A percentile compares a stretch with the other conserved stretches of the same genome.
Conservation (phyloP, 352 stramenopile genomes). For the Phytophthora tentaculata region DNA sequence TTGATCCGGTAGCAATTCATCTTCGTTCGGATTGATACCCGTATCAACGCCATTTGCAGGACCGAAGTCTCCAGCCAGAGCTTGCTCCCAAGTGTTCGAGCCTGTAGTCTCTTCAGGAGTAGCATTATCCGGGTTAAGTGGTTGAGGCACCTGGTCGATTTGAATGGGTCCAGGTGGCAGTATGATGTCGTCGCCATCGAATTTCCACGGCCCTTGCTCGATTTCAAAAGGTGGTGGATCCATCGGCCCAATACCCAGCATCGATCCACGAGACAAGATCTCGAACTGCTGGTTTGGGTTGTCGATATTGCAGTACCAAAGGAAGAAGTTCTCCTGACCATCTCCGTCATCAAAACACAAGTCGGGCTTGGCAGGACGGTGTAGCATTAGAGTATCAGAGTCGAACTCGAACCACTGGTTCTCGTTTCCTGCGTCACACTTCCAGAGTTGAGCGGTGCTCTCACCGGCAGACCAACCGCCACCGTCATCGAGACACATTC, state of each 20-base stretch:
- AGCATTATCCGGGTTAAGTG: background rate
- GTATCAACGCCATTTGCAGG: constrained; percentile 5
- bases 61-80: constrained; percentile 9
- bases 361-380: constrained; percentile 25
- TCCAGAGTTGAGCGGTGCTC: constrained; percentile 12
- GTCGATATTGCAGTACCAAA: constrained; percentile 22
- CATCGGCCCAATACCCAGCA: constrained; percentile 6
- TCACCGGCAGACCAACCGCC: constrained; percentile 10
- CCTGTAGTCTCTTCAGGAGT: background rate
- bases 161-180: background rate
- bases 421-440: constrained; percentile 26
- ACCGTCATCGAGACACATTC: constrained; percentile 40
- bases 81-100: constrained; percentile 1
- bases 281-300: constrained; percentile 35
- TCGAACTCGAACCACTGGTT: constrained; percentile 41
- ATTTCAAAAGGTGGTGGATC: constrained; percentile 7
- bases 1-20: constrained; percentile 8
- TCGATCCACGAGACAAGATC: constrained; percentile 8
- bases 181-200: constrained; percentile 5
- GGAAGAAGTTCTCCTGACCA: constrained; percentile 6
- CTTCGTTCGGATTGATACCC: constrained; percentile 2
- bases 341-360: constrained; percentile 35
- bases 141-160: constrained; percentile 5
- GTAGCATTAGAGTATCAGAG: constrained; percentile 24
- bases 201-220: background rate